Base-by-base conservation (phyloP, 2,329 filamentous ascomycete genomes). In the Verticillium tricorpus region DNA sequence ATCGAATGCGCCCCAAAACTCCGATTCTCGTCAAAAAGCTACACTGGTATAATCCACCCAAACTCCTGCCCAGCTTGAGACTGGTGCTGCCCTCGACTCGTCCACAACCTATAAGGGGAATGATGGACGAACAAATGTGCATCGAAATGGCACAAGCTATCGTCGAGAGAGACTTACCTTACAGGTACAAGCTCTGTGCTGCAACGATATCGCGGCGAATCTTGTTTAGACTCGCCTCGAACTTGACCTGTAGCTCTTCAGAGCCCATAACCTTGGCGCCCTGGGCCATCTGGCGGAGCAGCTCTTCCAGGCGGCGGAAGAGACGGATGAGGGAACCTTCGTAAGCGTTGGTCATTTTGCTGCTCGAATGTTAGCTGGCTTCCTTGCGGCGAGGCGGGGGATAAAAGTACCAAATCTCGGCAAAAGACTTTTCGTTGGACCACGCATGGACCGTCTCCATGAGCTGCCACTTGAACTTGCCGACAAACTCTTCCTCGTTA, bases 321-420 rank as follows among this genome's bases (percentile, higher is more conserved):
- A 97, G 87, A 57, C 95, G 92, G 69, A 99, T 98, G 64, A 99
- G 81, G 62, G 92, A 97, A 63, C 95, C 95, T 79, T 99, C 95
- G 76, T 97, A 99, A 32, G 94, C 92, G 70, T 97, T 94, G 32
- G 95, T 98, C 93, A 99, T 97, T 92, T 96, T 96, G 78, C 94
- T 96, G 66, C 8, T 2, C 54, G 70, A 66, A 73, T 58, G 73
- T 70, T 39, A 35, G n/a, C 58, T 12, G 1, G 4, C 9, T 35
- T 14, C 9, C 1, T 35, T 9, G 14, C 34, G 9, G 34, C 8
- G 57, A 61, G n/a, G 40, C 57, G 34, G 40, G 25, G n/a, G 12
- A n/a, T 15, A 35, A 60, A 85, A 92, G 72, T 86, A 97, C 94
- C 95, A 98, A 65, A 99, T 97, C 69, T 97, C 89, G 1, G 91